Evolutionary conservation across 148 eudicot genomes (phyloP).

Genomic region (Chenopodium berlandieri): DNA sequence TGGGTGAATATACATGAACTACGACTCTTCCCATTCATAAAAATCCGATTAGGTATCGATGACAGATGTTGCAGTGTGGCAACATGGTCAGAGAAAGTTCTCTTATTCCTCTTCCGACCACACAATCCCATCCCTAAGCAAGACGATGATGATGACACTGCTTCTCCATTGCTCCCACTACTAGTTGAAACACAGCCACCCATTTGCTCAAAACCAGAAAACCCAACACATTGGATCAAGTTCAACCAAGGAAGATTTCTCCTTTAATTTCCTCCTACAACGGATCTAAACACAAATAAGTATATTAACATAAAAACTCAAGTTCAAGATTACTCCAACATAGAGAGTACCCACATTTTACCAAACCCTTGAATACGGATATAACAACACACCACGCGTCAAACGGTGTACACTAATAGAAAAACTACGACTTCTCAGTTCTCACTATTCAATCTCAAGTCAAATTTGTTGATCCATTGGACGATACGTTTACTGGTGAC

Average conservation of each 20-base stretch:
- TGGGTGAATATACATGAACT: constrained; percentile 93
- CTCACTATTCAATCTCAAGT: constrained; percentile 29
- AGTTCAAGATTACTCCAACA: constrained; percentile 23
- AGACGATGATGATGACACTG: constrained; percentile 46
- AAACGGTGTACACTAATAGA: constrained; percentile 15
- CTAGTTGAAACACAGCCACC: constrained; percentile 87
- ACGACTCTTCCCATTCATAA: constrained; percentile 72
- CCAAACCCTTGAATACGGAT: constrained; percentile 2
- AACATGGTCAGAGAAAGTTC: constrained; percentile 64
- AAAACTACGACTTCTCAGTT: constrained; percentile 22
- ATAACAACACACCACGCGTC: constrained; percentile 31
- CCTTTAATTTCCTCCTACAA: constrained; percentile 7
- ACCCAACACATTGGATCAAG: constrained; percentile 36
- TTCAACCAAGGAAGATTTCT: constrained; percentile 23
- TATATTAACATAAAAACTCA: constrained; percentile 2
- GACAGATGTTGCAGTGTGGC: constrained; percentile 62
- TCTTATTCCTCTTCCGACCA: constrained; percentile 64
- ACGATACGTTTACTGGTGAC: constrained; percentile 30
- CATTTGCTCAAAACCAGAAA: constrained; percentile 54
- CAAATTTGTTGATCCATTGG: constrained; percentile 47
- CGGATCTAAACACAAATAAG: constrained; percentile 29
- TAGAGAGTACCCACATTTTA: constrained; percentile 20
- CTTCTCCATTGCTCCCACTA: constrained; percentile 62
- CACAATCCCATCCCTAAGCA: constrained; percentile 52
- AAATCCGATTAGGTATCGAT: constrained; percentile 74